Conservation (phyloP, 192 early-diverging fungal genomes). For the Backusella tuberculispora region DNA sequence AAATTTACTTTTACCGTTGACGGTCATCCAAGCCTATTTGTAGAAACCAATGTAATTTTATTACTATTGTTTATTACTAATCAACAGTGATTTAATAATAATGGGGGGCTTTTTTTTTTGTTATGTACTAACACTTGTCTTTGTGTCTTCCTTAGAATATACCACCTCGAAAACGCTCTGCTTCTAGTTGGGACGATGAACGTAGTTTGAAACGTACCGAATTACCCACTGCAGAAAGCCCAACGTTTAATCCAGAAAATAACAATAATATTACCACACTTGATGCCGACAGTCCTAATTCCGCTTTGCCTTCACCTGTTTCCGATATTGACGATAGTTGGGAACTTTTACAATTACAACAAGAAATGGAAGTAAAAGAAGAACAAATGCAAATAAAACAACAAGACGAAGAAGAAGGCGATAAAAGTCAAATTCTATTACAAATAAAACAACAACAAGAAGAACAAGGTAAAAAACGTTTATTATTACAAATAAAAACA, state of each 20-base stretch:
- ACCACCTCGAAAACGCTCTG: slow-evolving; percentile 21
- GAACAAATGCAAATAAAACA: not conserved
- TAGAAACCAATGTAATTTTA: slow-evolving; percentile 15
- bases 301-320: slow-evolving; percentile 58
- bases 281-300: slow-evolving; percentile 33
- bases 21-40: slow-evolving; percentile 23
- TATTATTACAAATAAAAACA: not conserved
- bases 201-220: slow-evolving; percentile 16
- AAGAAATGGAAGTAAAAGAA: not conserved
- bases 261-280: slow-evolving; percentile 9
- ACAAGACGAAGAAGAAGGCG: not conserved
- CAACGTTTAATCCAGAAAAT: slow-evolving; percentile 67
- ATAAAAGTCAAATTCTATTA: not conserved
- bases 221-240: slow-evolving; percentile 72
- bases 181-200: slow-evolving; percentile 17
- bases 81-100: no score
- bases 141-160: not conserved
- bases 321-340: slow-evolving; percentile 42
- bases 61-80: no score
- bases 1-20: slow-evolving; percentile 22
- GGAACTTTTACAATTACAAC: not conserved
- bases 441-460: not conserved
- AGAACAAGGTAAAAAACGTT: not conserved
- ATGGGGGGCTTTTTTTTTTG: not conserved
- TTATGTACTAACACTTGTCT: not conserved